These are phyloP conservation scores for Aspergillus ochraceoroseus DNA, from an alignment of 2,329 filamentous ascomycete species.

Conservation along the genomic window DNA sequence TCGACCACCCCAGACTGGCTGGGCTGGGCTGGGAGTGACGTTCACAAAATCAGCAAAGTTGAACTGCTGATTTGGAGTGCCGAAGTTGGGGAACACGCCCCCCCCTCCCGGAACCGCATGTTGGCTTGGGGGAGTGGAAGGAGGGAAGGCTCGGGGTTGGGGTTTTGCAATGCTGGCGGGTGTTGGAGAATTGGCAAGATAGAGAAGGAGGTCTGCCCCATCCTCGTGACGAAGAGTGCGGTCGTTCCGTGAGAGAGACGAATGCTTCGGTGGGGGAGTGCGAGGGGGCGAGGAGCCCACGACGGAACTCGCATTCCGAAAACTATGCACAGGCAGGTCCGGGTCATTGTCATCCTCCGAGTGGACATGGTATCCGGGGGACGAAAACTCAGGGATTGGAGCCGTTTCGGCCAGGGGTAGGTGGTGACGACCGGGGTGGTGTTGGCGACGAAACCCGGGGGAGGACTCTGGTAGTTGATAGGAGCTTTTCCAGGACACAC, in stretches of 20 bases:
- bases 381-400: constrained; percentile 62
- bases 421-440: constrained; percentile 69
- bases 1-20: constrained; percentile 66
- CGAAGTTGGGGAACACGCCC: constrained; percentile 68
- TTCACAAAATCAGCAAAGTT: constrained; percentile 98
- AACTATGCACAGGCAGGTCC: constrained; percentile 59
- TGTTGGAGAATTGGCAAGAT: constrained; percentile 85
- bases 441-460: constrained; percentile 66
- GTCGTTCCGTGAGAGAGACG: constrained; percentile 48
- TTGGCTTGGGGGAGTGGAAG: constrained; percentile 71
- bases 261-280: constrained; percentile 65
- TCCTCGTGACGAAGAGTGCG: constrained; percentile 63
- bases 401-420: constrained; percentile 71
- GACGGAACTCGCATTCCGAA: constrained; percentile 45
- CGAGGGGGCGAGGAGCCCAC: constrained; percentile 75
- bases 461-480: constrained; percentile 80
- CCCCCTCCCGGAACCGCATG: constrained; percentile 55
- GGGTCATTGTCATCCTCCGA: constrained; percentile 76
- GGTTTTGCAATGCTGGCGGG: constrained; percentile 60
- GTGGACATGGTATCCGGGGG: constrained; percentile 36
- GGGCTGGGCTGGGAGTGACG: constrained; percentile 90
- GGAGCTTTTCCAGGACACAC: constrained; percentile 68
- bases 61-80: constrained; percentile 78
- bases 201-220: constrained; percentile 73
- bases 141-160: constrained; percentile 52